phyloP scores from a whole-genome alignment of 2,329 filamentous ascomycete species.

The Seiridium cupressi region DNA sequence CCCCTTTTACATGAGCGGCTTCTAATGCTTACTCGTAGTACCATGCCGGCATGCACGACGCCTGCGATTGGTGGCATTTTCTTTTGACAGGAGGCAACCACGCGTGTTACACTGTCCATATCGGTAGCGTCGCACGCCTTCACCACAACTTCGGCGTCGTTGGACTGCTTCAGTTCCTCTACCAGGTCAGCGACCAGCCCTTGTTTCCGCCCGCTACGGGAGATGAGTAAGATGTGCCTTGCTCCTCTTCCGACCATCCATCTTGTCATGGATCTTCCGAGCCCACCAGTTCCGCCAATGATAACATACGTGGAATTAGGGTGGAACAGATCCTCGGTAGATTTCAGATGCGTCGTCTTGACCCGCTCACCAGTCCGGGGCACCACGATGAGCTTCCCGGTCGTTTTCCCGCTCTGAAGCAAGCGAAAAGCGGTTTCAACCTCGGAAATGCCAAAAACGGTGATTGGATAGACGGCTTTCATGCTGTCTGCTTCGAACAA shows the following conservation, averaged over 20 bases:
- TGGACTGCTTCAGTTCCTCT: constrained; percentile 31
- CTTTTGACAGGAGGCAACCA: constrained; percentile 29
- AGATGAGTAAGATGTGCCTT: constrained; percentile 45
- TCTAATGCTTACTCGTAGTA: constrained; percentile 37
- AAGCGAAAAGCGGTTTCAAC: constrained; percentile 39
- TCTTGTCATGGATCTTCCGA: constrained; percentile 46
- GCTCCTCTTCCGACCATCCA: constrained; percentile 50
- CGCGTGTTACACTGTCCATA: constrained; percentile 31
- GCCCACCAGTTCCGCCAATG: constrained; percentile 49
- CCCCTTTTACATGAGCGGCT: neutral
- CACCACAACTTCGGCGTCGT: constrained; percentile 40
- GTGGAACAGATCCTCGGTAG: constrained; percentile 31
- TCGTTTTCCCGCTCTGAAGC: constrained; percentile 37
- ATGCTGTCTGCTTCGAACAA: constrained; percentile 23
- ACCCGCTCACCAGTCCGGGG: constrained; percentile 38
- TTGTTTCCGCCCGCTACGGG: constrained; percentile 40
- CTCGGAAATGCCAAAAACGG: constrained; percentile 28
- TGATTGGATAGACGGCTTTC: constrained; percentile 30
- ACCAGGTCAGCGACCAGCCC: constrained; percentile 37
- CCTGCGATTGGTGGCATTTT: constrained; percentile 40
- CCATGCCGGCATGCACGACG: constrained; percentile 47
- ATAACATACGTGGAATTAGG: constrained; percentile 46
- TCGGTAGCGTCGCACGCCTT: constrained; percentile 48
- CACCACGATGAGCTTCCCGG: constrained; percentile 43
- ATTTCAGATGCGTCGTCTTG: constrained; percentile 34